Evolutionary conservation across 371 early-diverging fungal genomes (phyloP).

Genomic region (Syncephalastrum racemosum): DNA sequence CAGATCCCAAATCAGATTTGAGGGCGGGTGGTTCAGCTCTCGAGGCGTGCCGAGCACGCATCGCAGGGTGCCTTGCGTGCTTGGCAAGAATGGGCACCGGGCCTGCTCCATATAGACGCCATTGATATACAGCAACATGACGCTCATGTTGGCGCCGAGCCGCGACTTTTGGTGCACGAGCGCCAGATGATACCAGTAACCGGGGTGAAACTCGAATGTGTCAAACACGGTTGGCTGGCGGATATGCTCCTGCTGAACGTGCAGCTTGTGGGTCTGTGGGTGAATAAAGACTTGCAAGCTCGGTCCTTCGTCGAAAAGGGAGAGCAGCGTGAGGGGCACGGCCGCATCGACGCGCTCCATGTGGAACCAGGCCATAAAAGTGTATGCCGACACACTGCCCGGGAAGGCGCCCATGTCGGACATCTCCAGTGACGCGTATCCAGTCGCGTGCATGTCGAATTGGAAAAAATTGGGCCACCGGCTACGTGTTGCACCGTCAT

Average conservation of each 20-base stretch:
- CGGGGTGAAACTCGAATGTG: constrained; percentile 53
- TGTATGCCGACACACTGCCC: constrained; percentile 59
- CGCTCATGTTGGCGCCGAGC: constrained; percentile 51
- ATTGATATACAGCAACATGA: constrained; percentile 63
- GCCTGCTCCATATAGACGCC: constrained; percentile 58
- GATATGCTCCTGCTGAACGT: constrained; percentile 45
- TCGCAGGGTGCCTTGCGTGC: constrained; percentile 41
- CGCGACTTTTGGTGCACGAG: constrained; percentile 69
- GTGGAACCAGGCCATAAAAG: constrained; percentile 66
- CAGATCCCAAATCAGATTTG: constrained; percentile 60
- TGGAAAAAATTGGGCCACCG: constrained; percentile 72
- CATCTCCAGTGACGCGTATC: constrained; percentile 47
- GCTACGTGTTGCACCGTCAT: constrained; percentile 61
- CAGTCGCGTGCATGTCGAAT: constrained; percentile 47
- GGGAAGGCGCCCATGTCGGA: constrained; percentile 47
- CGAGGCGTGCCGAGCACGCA: constrained; percentile 45
- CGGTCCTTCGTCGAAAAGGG: constrained; percentile 51
- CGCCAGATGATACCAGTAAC: constrained; percentile 72
- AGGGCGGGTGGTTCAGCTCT: constrained; percentile 16
- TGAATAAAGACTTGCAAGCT: constrained; percentile 49
- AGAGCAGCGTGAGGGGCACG: constrained; percentile 47
- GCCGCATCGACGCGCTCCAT: constrained; percentile 60
- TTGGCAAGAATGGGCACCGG: constrained; percentile 60
- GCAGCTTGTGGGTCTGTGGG: constrained; percentile 45
- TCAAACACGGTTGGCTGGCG: constrained; percentile 55